phyloP scores from a whole-genome alignment of 805 yeast genomes.

The Groenewaldozyma tartarivorans region DNA sequence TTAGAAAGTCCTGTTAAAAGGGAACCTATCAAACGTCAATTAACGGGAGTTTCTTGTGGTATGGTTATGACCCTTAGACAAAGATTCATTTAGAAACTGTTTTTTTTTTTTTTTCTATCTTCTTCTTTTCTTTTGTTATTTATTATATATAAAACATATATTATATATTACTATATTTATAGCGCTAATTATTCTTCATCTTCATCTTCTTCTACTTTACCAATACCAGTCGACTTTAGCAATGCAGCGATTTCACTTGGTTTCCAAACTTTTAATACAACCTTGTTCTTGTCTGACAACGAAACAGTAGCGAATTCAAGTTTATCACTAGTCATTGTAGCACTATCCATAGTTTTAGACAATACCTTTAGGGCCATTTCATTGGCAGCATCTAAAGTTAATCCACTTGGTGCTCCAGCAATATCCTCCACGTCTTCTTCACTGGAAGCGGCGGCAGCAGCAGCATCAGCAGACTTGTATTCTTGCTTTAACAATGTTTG shows the following conservation, averaged over 20 bases:
- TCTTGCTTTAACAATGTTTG: conserved; percentile 94
- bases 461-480: conserved; percentile 56
- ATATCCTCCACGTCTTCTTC: conserved; percentile 28
- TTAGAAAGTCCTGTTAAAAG: background rate
- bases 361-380: conserved; percentile 84
- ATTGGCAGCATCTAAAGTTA: conserved; percentile 58
- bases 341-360: conserved; percentile 87
- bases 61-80: conserved; percentile 14
- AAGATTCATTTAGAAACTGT: conserved; percentile 7
- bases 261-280: conserved; percentile 66
- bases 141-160: too few relatives aligned
- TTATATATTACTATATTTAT: too few relatives aligned
- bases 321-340: conserved; percentile 78
- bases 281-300: conserved; percentile 32
- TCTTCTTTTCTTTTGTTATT: background rate
- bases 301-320: conserved; percentile 82
- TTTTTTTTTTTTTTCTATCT: too few relatives aligned
- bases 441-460: too few relatives aligned
- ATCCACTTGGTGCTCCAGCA: too few relatives aligned
- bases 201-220: conserved; percentile 48
- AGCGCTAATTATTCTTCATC: background rate
- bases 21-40: conserved; percentile 7
- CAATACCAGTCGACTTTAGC: conserved; percentile 63
- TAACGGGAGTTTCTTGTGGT: conserved; percentile 13
- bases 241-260: conserved; percentile 68